Conservation (phyloP, 202 grass and related monocot genomes). For the Carex sylvatica region DNA sequence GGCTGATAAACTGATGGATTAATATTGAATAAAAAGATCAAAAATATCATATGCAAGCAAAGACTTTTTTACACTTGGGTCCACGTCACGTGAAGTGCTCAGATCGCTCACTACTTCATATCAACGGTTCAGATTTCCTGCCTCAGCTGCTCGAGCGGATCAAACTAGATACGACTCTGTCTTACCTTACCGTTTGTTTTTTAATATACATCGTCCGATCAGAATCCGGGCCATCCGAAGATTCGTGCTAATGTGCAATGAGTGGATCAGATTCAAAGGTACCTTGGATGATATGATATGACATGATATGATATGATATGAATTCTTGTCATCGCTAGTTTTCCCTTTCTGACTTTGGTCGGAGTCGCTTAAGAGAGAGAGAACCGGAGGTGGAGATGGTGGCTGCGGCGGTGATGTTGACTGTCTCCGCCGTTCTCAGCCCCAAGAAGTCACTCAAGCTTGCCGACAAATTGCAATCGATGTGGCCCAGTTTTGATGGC, state of each 20-base stretch:
- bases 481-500: conserved; percentile 32
- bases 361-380: neutral
- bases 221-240: no score
- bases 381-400: conserved; percentile 30
- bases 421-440: conserved; percentile 40
- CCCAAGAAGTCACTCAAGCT: conserved; percentile 27
- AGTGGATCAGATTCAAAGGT: no score
- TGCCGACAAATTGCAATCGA: conserved; percentile 34
- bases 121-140: neutral
- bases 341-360: neutral
- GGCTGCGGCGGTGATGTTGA: conserved; percentile 35
- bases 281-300: no score
- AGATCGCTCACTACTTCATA: neutral
- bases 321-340: no score
- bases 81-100: neutral
- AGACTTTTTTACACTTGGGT: no score
- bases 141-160: neutral
- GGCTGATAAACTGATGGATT: no score
- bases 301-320: no score
- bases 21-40: no score
- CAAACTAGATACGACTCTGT: neutral
- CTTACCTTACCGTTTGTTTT: no score
- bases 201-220: no score
- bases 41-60: no score
- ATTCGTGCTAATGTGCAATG: no score